Percentiles rank a stretch among this genome's conserved stretches.
These are phyloP conservation scores for Teunomyces tritomae DNA, from an alignment of 805 yeast genomes.

Conservation along the genomic window DNA sequence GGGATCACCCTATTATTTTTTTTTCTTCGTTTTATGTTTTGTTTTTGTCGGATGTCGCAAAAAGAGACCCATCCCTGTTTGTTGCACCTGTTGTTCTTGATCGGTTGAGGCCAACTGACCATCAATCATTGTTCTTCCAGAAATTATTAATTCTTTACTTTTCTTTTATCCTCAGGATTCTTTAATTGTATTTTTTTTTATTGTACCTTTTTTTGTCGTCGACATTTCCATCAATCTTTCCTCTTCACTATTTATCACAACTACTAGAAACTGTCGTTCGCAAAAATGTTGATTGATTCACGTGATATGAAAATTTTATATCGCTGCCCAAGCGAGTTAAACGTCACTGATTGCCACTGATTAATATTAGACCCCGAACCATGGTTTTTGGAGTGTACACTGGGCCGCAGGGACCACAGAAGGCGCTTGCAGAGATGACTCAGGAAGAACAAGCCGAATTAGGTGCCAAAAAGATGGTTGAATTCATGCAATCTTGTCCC, in stretches of 20 bases:
- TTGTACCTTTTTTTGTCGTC: too few relatives aligned
- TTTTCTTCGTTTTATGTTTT: background rate
- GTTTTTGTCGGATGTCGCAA: background rate
- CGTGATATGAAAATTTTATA: constrained; percentile 3
- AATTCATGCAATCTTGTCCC: constrained; percentile 88
- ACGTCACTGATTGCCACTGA: background rate
- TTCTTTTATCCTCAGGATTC: too few relatives aligned
- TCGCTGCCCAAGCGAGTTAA: background rate
- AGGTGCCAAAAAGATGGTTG: constrained; percentile 82
- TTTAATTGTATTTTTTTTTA: too few relatives aligned
- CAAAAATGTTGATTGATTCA: background rate
- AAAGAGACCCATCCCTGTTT: too few relatives aligned
- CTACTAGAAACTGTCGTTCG: too few relatives aligned
- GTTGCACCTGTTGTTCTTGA: too few relatives aligned
- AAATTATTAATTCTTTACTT: too few relatives aligned
- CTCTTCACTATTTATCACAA: too few relatives aligned
- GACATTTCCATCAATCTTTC: too few relatives aligned
- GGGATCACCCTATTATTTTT: background rate
- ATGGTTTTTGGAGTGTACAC: constrained; percentile 38
- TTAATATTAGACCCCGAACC: background rate
- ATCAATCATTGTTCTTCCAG: too few relatives aligned
- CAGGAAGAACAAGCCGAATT: constrained; percentile 91
- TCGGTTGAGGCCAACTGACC: too few relatives aligned
- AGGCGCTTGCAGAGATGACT: constrained; percentile 66
- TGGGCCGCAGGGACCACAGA: constrained; percentile 36